phyloP scores from a whole-genome alignment of 139 green algal genomes.

The Parachlorella kessleri region DNA sequence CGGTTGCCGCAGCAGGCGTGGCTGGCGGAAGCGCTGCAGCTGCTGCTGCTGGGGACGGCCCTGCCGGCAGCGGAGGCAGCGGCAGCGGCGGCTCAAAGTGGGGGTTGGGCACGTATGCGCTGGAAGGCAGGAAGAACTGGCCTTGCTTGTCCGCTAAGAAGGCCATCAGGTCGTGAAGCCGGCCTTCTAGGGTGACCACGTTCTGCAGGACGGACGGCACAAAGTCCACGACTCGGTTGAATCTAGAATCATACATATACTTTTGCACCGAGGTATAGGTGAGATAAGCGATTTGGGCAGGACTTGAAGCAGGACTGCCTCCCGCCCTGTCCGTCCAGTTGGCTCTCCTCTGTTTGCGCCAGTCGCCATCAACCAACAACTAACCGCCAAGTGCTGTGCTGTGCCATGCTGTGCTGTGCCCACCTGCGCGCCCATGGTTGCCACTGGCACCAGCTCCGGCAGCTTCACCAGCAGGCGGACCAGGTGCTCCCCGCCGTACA shows the following conservation, averaged over 20 bases:
- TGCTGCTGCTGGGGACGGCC: no score
- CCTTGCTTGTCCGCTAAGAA: slow-evolving; percentile 14
- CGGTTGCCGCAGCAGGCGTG: no score
- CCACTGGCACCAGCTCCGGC: slow-evolving; percentile 74
- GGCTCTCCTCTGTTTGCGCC: no score
- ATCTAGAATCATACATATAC: no score
- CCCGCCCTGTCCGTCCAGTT: no score
- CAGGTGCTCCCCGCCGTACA: slow-evolving; percentile 92
- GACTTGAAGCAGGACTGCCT: no score
- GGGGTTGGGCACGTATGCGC: slow-evolving; percentile 32
- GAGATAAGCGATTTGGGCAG: no score
- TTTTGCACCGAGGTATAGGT: no score
- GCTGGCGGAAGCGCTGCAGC: no score
- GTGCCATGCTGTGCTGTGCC: neutral
- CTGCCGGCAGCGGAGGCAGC: slow-evolving; percentile 7
- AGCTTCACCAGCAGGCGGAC: slow-evolving; percentile 88
- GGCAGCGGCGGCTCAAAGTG: slow-evolving; percentile 6
- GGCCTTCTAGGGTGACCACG: slow-evolving; percentile 32
- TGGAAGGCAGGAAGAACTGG: slow-evolving; percentile 21
- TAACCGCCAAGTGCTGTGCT: no score
- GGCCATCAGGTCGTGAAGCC: slow-evolving; percentile 35
- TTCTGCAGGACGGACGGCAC: slow-evolving; percentile 4
- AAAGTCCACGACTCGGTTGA: neutral
- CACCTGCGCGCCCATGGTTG: slow-evolving; percentile 29
- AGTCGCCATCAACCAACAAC: no score